Evolutionary conservation across 768 basidiomycete genomes (phyloP).

Genomic region (Candolleomyces eurysporus): DNA sequence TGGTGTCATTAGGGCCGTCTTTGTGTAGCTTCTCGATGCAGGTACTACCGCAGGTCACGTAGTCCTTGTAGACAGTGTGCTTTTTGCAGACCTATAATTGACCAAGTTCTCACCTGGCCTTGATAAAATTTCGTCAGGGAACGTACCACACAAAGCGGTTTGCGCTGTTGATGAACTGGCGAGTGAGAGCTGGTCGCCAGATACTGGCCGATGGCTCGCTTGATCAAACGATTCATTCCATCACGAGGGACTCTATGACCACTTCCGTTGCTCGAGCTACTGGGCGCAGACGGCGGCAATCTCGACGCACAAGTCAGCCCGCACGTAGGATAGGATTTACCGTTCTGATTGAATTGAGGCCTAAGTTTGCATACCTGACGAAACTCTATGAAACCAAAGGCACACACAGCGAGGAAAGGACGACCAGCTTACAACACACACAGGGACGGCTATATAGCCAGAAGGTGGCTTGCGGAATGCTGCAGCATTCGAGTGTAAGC

Average conservation of each 20-base stretch:
- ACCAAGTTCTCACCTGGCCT: neutral
- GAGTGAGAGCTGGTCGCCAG: no score
- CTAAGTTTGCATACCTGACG: constrained; percentile 18
- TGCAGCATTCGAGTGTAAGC: no score
- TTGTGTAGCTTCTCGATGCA: constrained; percentile 22
- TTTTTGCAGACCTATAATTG: neutral
- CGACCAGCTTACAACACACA: neutral
- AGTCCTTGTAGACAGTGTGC: constrained; percentile 13
- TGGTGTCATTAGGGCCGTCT: constrained; percentile 15
- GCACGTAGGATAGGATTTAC: constrained; percentile 23
- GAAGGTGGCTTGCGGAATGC: no score
- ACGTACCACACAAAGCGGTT: neutral
- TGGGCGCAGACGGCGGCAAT: neutral
- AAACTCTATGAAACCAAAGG: neutral
- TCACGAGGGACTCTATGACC: no score
- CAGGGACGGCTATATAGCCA: neutral
- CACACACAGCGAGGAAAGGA: neutral
- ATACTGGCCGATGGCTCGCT: no score
- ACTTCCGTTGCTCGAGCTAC: neutral
- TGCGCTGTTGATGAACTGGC: no score
- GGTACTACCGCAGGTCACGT: constrained; percentile 22
- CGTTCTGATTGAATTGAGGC: constrained; percentile 17
- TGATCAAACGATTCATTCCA: no score
- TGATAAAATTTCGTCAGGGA: neutral
- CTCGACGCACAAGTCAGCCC: constrained; percentile 22